Base-by-base conservation (phyloP, 768 basidiomycete species). In the Lactarius evosmus region DNA sequence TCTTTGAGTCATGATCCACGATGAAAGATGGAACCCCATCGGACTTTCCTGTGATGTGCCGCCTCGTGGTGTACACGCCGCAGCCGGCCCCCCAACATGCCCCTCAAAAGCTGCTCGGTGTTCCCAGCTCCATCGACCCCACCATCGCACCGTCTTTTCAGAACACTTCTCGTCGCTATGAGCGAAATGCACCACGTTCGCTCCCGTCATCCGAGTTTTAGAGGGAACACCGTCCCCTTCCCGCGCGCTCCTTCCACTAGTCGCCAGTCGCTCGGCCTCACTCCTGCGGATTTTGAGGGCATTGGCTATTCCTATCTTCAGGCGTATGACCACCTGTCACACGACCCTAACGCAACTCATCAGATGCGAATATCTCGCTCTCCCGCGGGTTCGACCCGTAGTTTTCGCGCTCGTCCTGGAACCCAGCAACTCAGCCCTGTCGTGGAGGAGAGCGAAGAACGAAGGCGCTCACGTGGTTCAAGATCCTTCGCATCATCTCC, bases 31-130 rank as follows among this genome's bases (percentile, higher is more conserved):
- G 27, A 30, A 55, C 32, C 32, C 54, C 54, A n/a, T 53, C 62
- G 64, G 62, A 64, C 57, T 29, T 46, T 63, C 25, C 8, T 14
- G 17, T 30, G 22, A 41, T 51, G 34, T 38, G 11, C 53, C 17
- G 63, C 66, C 66, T 67, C 66, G 62, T 65, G 66, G 66, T 53
- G 41, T 65, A 58, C 66, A 67, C 66, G 66, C 66, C 38, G 33
- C 55, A 33, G 44, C 66, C 54, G 27, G 46, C 27, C 62, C 62
- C 58, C 66, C 44, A 27, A 30, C 66, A 66, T 58, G 62, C 58
- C 40, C 63, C 66, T 67, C 66, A 65, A 65, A 65, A 67, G 58
- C 66, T 66, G 52, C 57, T 59, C 54, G 44, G 17, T 22, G 30
- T 65, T 67, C 57, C 62, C 65, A 64, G 61, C 34, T 29, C 4